A percentile compares a stretch with the other conserved stretches of the same genome.
phyloP scores from a whole-genome alignment of 108 stramenopile species.

The Parmales sp. region DNA sequence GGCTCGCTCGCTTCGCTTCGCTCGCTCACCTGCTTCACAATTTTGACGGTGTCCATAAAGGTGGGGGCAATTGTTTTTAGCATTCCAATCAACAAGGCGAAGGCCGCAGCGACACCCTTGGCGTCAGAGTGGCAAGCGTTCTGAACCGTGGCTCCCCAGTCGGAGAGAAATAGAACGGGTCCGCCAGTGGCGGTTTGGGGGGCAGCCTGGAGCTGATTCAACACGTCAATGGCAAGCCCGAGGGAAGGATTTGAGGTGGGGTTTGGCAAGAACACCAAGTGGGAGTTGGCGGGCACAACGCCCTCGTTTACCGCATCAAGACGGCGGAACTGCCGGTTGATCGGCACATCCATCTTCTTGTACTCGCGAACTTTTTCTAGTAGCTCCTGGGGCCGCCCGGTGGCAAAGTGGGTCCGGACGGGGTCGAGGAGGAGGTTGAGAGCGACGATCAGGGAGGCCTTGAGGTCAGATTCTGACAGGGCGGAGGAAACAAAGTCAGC shows the following conservation, averaged over 20 bases:
- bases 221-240: constrained; percentile 56
- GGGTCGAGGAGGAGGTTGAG: constrained; percentile 88
- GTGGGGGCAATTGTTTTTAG: constrained; percentile 40
- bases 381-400: constrained; percentile 71
- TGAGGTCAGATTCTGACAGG: constrained; percentile 41
- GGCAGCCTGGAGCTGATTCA: constrained; percentile 15
- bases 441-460: constrained; percentile 56
- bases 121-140: constrained; percentile 64
- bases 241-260: constrained; percentile 58
- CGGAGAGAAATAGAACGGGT: constrained; percentile 55
- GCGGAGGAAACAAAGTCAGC: constrained; percentile 53
- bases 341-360: constrained; percentile 39
- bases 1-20: too few species aligned
- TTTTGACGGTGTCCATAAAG: constrained; percentile 53
- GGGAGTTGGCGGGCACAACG: constrained; percentile 47
- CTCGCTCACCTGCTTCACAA: too few species aligned
- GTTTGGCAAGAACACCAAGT: constrained; percentile 70
- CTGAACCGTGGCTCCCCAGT: constrained; percentile 75
- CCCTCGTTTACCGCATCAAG: constrained; percentile 51
- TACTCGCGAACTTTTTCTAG: constrained; percentile 76
- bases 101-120: constrained; percentile 67
- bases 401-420: constrained; percentile 87
- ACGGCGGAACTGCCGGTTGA: constrained; percentile 40
- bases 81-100: constrained; percentile 46
- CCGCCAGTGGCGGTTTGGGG: constrained; percentile 9